Conservation (phyloP, 306 rosid genomes). For the Prunus kanzakura region DNA sequence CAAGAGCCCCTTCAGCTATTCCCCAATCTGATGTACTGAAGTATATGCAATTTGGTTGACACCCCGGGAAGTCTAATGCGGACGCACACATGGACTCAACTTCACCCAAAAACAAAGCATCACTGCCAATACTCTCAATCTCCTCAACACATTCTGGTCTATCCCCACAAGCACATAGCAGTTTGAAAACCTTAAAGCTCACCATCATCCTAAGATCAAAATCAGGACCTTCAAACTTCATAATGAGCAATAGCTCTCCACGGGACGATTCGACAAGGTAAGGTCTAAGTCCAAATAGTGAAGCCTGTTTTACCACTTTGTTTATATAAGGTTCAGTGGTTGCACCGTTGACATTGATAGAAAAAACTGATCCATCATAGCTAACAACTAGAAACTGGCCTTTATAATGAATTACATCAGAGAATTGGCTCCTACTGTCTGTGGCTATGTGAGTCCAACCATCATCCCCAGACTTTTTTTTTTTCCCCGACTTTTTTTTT, state of each 20-base stretch:
- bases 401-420: background rate
- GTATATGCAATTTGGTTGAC: background rate
- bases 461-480: background rate
- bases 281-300: background rate
- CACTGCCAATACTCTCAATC: background rate
- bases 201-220: background rate
- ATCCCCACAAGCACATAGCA: background rate
- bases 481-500: background rate
- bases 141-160: background rate
- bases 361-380: background rate
- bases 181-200: background rate
- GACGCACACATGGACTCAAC: background rate
- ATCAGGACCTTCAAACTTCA: background rate
- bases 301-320: background rate
- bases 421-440: background rate
- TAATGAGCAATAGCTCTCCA: background rate
- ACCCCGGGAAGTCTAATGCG: background rate
- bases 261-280: background rate
- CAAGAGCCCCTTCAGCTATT: background rate
- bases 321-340: background rate
- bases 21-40: background rate
- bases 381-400: background rate
- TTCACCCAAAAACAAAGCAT: constrained; percentile 12
- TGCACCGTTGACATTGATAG: background rate
- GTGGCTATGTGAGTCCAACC: background rate